These are phyloP conservation scores for Drosera capensis DNA, from an alignment of 148 eudicot species.

Conservation along the genomic window DNA sequence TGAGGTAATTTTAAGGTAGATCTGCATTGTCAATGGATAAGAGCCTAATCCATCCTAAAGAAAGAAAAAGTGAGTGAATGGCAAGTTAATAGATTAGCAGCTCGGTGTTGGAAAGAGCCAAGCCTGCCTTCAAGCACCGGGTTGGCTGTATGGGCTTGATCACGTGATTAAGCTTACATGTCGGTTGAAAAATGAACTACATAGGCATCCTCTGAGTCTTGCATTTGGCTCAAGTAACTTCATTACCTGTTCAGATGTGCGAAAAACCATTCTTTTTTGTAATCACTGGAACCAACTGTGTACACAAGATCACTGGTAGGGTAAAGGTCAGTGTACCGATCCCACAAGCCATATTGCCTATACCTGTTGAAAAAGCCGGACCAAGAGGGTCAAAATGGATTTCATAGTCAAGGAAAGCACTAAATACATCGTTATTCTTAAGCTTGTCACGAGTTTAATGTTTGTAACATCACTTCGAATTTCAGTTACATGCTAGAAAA, in stretches of 20 bases:
- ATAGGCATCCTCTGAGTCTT: too few relatives aligned
- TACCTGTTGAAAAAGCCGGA: not conserved
- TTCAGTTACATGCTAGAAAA: not conserved
- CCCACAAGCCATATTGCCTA: slow-evolving; percentile 7
- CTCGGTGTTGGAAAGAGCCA: too few relatives aligned
- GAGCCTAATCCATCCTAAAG: not conserved
- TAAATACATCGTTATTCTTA: too few relatives aligned
- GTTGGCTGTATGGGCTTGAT: too few relatives aligned
- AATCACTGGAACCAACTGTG: slow-evolving; percentile 4
- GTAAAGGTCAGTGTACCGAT: slow-evolving; percentile 6
- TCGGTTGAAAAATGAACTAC: too few relatives aligned
- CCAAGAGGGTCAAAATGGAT: too few relatives aligned
- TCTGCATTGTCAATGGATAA: not conserved
- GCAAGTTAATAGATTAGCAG: too few relatives aligned
- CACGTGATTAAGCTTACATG: too few relatives aligned
- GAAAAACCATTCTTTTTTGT: slow-evolving; percentile 1
- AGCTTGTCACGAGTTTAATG: not conserved
- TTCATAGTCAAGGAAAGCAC: not conserved
- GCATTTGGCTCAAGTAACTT: too few relatives aligned
- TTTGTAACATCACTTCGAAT: not conserved
- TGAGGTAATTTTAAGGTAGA: not conserved
- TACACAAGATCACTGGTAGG: slow-evolving; percentile 2
- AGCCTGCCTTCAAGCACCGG: too few relatives aligned
- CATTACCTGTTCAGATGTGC: slow-evolving; percentile 5
- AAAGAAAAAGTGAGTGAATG: not conserved